A percentile compares a stretch with the other conserved stretches of the same genome.
These are phyloP conservation scores for Candida sonorensis DNA, from an alignment of 805 yeast genomes.

Conservation along the genomic window DNA sequence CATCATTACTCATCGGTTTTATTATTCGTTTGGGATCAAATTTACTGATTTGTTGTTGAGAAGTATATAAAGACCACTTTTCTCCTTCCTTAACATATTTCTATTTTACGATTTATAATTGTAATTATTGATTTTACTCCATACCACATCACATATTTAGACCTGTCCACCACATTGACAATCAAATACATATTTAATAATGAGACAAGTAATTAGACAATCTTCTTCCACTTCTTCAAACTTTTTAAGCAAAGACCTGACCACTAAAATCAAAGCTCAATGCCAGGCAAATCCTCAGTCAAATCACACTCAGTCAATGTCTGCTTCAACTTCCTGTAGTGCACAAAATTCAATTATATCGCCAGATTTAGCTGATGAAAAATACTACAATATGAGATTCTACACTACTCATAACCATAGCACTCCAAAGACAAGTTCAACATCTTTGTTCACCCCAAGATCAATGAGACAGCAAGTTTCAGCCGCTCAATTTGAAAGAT, in stretches of 20 bases:
- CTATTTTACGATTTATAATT: neutral
- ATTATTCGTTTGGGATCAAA: neutral
- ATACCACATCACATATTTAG: neutral
- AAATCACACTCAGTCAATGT: no score
- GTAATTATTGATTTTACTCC: neutral
- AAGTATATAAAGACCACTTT: no score
- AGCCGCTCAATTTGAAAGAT: slow-evolving; percentile 20
- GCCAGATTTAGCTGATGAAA: slow-evolving; percentile 13
- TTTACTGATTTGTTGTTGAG: no score
- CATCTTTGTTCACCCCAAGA: slow-evolving; percentile 1
- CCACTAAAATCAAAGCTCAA: slow-evolving; percentile 4
- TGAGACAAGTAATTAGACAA: slow-evolving; percentile 7
- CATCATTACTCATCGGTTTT: neutral
- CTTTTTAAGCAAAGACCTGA: slow-evolving; percentile 8
- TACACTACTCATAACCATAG: neutral
- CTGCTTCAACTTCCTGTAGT: no score
- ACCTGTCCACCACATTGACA: no score
- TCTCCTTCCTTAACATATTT: neutral
- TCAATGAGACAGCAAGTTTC: slow-evolving; percentile 7
- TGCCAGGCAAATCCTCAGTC: slow-evolving; percentile 3
- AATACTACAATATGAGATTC: slow-evolving; percentile 4
- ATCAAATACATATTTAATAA: neutral
- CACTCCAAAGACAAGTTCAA: slow-evolving; percentile 1
- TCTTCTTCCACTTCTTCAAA: slow-evolving; percentile 6
- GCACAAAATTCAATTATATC: slow-evolving; percentile 2